Conservation (phyloP, 225 moss, liverwort and hornwort species). For the Rhytidiadelphus loreus region DNA sequence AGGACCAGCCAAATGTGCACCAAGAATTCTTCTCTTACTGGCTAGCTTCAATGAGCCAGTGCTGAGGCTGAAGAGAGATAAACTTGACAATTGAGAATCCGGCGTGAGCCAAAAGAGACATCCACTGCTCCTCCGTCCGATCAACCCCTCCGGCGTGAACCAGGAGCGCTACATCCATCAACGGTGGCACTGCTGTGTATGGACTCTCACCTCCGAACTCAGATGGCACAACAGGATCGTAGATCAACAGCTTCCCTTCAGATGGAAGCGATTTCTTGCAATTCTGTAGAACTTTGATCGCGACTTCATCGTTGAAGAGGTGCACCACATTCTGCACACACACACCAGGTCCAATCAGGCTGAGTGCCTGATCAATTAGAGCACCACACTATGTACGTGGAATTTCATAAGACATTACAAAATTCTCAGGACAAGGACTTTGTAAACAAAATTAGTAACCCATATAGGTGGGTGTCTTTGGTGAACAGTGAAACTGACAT, state of each 20-base stretch:
- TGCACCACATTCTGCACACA: slow-evolving; percentile 15
- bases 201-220: neutral
- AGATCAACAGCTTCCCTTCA: slow-evolving; percentile 9
- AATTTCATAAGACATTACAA: neutral
- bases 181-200: neutral
- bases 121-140: slow-evolving; percentile 20
- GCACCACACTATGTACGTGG: neutral
- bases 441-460: no score
- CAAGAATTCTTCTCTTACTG: neutral
- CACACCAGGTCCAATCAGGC: neutral
- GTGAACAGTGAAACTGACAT: neutral
- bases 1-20: neutral
- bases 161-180: slow-evolving; percentile 6
- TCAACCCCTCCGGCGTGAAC: slow-evolving; percentile 5
- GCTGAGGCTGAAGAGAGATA: neutral
- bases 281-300: slow-evolving; percentile 2
- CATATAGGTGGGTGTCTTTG: no score
- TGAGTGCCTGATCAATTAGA: neutral
- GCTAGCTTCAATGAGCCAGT: slow-evolving; percentile 12
- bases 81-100: slow-evolving; percentile 4
- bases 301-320: neutral
- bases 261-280: slow-evolving; percentile 7
- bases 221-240: slow-evolving; percentile 6
- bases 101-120: neutral
- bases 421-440: neutral